Base-by-base conservation (phyloP, 805 yeast genomes). In the Kodamaea jinghongensis region DNA sequence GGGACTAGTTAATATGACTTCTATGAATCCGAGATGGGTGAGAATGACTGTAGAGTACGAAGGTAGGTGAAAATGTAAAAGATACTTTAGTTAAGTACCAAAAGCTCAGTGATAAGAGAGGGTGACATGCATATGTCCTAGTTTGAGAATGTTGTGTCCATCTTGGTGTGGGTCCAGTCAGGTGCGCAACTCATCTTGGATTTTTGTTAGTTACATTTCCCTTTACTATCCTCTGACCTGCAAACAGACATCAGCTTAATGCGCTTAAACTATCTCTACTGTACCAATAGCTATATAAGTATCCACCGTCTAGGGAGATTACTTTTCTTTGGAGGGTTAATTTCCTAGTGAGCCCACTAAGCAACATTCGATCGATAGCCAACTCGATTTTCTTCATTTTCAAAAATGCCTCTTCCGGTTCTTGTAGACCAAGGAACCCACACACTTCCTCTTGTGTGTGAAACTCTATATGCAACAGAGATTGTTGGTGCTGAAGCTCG, bases 401-500 rank as follows among this genome's bases (percentile, higher is more conserved):
- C 16, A 12, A 10, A 17, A 35, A 34, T 4, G 47, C 39, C 20
- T 43, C 49, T 28, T 47, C 51, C 17, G 40, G 40, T 29, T 47
- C 51, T 11, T 27, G 16, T 4, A 54, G 39, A 7, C 39, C 51
- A 10, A 63, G 42, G 29, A 63, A 62, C 28, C 38, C 13, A 33
- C 64, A 57, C 4, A 63, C 46, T 34, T 63, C 67, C 12, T 35
- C 17, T 9, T 47, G 52, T 3, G 49, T 46, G 10, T 43, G 40
- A 27, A 60, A 55, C 37, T 63, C 65, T 4, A 58, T 34, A 15
- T 34, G 28, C 32, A 9, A 22, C 31, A 13, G 36, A 25, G 10
- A 32, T 34, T 28, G 13, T 15, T 26, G 34, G 26, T 51, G 54
- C 6, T 41, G 26, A 8, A 63, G 39, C 6, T 46, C 36, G 2